Evolutionary conservation across 192 early-diverging fungal species (phyloP), one percentile per base, ranked within the genome.

Genomic region (Coemansia sp.): DNA sequence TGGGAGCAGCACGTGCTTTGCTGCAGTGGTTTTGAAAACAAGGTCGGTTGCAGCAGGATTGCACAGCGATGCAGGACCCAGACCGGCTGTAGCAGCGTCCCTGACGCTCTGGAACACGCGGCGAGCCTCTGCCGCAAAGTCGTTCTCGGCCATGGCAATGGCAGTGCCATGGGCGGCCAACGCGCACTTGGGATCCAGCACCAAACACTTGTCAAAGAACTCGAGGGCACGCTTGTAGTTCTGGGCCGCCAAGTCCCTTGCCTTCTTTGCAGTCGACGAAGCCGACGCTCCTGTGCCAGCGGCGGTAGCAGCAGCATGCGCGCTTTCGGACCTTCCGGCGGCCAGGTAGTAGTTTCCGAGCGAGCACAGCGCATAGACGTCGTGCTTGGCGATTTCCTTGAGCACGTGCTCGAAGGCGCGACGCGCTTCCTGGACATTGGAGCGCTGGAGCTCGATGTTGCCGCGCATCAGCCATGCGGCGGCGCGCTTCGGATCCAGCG

Each of bases 81-180:
- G 53, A 3, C 76, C 76, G 20, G 60, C 58, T 2, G 67, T 68
- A 7, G 76, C 70, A 8, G 82, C 82, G 58, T 88, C 87, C 13
- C 85, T 71, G 14, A 89, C 86, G 50, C 87, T 84, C 23, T 76
- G 85, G 65, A 93, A 91, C 6, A 90, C 64, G 14, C 81, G 82
- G 0, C 82, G 69, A 1, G 94, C 92, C 9, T 89, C 86, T 6
- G 73, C 61, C 9, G 83, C 64, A 30, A 74, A 62, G 0, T 85
- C 87, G 14, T 75, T 75, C 64, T 94, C 93, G 54, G 91, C 92
- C 57, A 95, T 65, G 6, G 87, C 84, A 47, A 96, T 92, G 6
- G 89, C 94, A 30, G 94, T 79, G 19, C 96, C 96, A 45, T 92
- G 88, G 0, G 90, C 91, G 1, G 94, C 96, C 33, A 89, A 88